Evolutionary conservation across 2,329 filamentous ascomycete genomes (phyloP).

Genomic region (Huntiella savannae): DNA sequence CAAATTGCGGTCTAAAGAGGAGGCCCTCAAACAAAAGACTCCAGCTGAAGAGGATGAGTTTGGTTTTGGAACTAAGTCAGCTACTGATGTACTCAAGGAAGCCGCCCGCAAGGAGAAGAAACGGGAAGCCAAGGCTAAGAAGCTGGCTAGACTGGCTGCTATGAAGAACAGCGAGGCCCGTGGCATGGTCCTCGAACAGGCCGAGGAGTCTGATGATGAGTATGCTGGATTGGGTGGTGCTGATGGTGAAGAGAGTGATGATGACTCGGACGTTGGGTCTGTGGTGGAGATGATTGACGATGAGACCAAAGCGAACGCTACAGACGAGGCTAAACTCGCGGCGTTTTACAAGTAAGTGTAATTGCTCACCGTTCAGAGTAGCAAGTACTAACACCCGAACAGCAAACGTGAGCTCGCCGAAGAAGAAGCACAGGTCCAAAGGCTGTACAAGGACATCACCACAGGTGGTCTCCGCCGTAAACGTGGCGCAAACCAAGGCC

Average conservation of each 20-base stretch:
- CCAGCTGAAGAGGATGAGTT: slow-evolving; percentile 17
- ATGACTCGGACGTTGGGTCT: slow-evolving; percentile 45
- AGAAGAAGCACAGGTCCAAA: slow-evolving; percentile 76
- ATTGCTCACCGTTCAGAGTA: not conserved
- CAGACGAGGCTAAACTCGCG: slow-evolving; percentile 63
- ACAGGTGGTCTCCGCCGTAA: slow-evolving; percentile 75
- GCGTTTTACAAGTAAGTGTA: slow-evolving; percentile 72
- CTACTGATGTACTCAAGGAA: slow-evolving; percentile 54
- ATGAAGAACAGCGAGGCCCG: slow-evolving; percentile 76
- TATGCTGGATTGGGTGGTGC: slow-evolving; percentile 84
- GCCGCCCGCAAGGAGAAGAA: slow-evolving; percentile 34
- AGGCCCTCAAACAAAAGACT: slow-evolving; percentile 17
- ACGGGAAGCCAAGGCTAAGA: slow-evolving; percentile 11
- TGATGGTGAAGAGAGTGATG: slow-evolving; percentile 70
- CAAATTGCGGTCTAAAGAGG: slow-evolving; percentile 25
- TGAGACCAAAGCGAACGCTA: slow-evolving; percentile 23
- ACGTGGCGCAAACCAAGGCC: slow-evolving; percentile 60
- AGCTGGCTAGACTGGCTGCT: slow-evolving; percentile 20
- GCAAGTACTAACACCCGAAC: not conserved
- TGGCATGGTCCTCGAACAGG: slow-evolving; percentile 78
- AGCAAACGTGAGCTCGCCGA: slow-evolving; percentile 61
- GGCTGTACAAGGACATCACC: slow-evolving; percentile 82
- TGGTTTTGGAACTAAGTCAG: slow-evolving; percentile 23
- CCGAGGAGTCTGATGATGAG: slow-evolving; percentile 94
- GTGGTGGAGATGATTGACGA: slow-evolving; percentile 85